Evolutionary conservation across 164 flowering plant species (phyloP).

Genomic region (Houttuynia cordata): DNA sequence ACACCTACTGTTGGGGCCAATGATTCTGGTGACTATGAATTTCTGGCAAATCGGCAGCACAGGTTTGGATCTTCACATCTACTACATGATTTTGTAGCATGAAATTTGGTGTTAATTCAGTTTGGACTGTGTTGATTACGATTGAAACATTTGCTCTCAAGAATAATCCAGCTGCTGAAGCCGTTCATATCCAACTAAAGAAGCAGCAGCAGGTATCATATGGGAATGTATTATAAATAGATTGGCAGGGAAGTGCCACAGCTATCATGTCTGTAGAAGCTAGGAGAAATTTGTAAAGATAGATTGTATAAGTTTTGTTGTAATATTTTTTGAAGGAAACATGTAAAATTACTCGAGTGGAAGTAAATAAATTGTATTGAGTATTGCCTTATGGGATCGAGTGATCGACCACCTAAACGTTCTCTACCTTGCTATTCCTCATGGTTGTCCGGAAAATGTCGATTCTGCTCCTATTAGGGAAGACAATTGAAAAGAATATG

Average conservation of each 20-base stretch:
- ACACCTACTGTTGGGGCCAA: conserved; percentile 17
- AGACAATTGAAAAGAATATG: too few relatives aligned
- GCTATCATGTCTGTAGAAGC: conserved; percentile 1
- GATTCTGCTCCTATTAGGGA: too few relatives aligned
- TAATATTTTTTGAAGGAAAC: conserved; percentile 20
- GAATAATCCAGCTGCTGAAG: conserved; percentile 9
- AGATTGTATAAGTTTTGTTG: conserved; percentile 24
- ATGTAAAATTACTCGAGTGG: conserved; percentile 20
- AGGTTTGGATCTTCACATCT: conserved; percentile 55
- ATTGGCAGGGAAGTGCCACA: conserved; percentile 25
- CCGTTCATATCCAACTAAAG: background rate
- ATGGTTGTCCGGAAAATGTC: too few relatives aligned
- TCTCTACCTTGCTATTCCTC: too few relatives aligned
- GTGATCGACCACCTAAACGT: too few relatives aligned
- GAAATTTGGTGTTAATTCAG: conserved; percentile 7
- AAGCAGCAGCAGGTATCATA: conserved; percentile 10
- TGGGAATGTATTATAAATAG: conserved; percentile 32
- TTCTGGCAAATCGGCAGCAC: conserved; percentile 39
- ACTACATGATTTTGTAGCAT: conserved; percentile 74
- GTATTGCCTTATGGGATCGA: too few relatives aligned
- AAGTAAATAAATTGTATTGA: background rate
- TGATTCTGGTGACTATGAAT: conserved; percentile 43
- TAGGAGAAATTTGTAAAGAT: conserved; percentile 47
- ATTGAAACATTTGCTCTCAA: conserved; percentile 6
- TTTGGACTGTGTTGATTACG: conserved; percentile 2